Evolutionary conservation across 75 land plant species (phyloP).

Genomic region (Larix kaempferi): DNA sequence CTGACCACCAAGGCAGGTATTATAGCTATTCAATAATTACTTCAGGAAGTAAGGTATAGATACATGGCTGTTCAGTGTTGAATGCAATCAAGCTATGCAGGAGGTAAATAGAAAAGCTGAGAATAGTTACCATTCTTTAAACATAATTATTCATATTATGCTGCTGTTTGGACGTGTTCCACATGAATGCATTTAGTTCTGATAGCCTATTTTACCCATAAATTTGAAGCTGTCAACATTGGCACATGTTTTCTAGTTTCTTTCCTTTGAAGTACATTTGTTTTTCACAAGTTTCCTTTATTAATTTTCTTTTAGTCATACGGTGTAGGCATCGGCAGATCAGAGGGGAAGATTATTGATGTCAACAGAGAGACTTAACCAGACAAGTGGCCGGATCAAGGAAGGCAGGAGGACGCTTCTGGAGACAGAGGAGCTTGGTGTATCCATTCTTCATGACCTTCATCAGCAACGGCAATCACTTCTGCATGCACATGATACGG

Average conservation of each 20-base stretch:
- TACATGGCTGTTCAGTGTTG: background rate
- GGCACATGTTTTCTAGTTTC: background rate
- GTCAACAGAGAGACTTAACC: constrained; percentile 53
- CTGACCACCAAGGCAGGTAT: too few species aligned
- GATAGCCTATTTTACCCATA: background rate
- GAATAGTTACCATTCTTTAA: too few species aligned
- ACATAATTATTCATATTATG: too few species aligned
- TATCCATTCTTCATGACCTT: constrained; percentile 64
- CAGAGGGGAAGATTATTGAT: constrained; percentile 46
- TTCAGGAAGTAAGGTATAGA: too few species aligned
- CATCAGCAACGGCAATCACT: constrained; percentile 65
- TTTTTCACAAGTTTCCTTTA: background rate
- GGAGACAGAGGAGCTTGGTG: constrained; percentile 70
- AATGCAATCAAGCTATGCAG: too few species aligned
- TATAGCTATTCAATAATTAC: too few species aligned
- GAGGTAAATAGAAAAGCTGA: too few species aligned
- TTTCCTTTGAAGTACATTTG: background rate
- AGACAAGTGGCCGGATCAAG: constrained; percentile 49
- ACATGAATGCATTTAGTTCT: background rate
- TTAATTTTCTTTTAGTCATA: background rate
- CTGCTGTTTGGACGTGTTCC: background rate
- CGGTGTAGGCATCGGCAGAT: constrained; percentile 41
- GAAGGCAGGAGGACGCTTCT: constrained; percentile 46
- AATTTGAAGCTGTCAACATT: constrained; percentile 2
- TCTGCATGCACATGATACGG: constrained; percentile 49